These are phyloP conservation scores for Schoenoplectus triqueter DNA, from an alignment of 202 grass and related monocot genomes.

Conservation along the genomic window DNA sequence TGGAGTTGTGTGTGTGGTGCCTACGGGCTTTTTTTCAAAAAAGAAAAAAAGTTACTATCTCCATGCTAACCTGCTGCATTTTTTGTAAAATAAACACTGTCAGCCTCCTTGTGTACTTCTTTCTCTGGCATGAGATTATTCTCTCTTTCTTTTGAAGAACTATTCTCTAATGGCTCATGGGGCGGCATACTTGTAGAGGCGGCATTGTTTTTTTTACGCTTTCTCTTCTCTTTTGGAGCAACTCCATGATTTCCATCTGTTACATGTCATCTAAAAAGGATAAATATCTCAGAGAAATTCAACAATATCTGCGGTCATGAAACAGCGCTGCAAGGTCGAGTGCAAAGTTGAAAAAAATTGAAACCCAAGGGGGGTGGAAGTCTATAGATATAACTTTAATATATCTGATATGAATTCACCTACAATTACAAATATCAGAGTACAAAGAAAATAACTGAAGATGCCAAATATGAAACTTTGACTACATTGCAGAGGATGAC, in stretches of 20 bases:
- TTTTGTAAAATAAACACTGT: neutral
- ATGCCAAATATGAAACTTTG: too few species aligned
- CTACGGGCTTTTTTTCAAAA: too few species aligned
- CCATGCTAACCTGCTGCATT: neutral
- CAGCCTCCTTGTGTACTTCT: slow-evolving; percentile 9
- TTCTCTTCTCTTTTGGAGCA: slow-evolving; percentile 35
- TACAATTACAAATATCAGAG: neutral
- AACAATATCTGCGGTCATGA: neutral
- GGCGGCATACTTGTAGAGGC: neutral
- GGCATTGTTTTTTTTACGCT: slow-evolving; percentile 1
- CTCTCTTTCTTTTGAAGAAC: neutral
- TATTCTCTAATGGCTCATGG: slow-evolving; percentile 4
- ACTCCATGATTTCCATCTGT: slow-evolving; percentile 26
- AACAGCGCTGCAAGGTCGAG: neutral
- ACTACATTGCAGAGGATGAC: neutral
- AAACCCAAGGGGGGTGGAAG: slow-evolving; percentile 34
- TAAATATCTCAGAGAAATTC: slow-evolving; percentile 14
- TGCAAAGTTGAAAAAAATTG: neutral
- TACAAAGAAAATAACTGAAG: too few species aligned
- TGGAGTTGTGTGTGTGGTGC: too few species aligned
- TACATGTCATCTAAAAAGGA: neutral
- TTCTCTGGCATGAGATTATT: slow-evolving; percentile 9
- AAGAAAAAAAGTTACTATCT: neutral
- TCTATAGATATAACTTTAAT: slow-evolving; percentile 15
- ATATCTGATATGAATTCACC: slow-evolving; percentile 38